Evolutionary conservation across 192 early-diverging fungal genomes (phyloP), one percentile per base, ranked within the genome.

Genomic region (Diversispora eburnea): DNA sequence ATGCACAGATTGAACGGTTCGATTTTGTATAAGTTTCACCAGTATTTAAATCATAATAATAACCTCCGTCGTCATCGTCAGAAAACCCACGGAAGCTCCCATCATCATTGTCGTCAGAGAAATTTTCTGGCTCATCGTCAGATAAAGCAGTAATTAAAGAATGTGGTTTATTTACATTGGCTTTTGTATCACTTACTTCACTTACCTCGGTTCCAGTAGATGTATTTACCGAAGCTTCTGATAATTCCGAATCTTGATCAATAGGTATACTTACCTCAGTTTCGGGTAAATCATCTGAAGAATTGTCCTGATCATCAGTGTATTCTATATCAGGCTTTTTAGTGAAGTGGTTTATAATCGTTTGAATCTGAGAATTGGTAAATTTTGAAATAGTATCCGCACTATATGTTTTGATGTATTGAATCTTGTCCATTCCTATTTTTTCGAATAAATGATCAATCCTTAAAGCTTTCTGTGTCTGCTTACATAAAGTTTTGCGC

Each of bases 31-130:
- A 65, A 65, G 63, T 65, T 65, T 65, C 13, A 19, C 42, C 13
- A 13, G 63, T 65, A 45, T 65, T 65, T 45, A 65, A 65, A 65
- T 65, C 63, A 65, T 65, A 65, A 65, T 65, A 65, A 65, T 65
- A 65, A 13, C 63, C 63, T 65, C 45, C 43, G 1, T 65, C 42
- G 45, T 65, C 63, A 5, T 65, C 63, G 13, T 65, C 63, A 65
- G 5, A 65, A 65, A 65, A 65, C 5, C 63, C 41, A 65, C 43
- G 45, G 42, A 65, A 65, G 0, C 41, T 42, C 41, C 63, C 63
- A 43, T 43, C 63, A n/a, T 65, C 63, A 10, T 65, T 42, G 63
- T 65, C 45, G n/a, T 65, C 13, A 65, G 1, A 65, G 33, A 45
- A 45, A 41, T 45, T 12, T 41, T 45, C 63, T 42, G 62, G 41